Conservation (phyloP, 495 filamentous ascomycete species). For the Mycothermus thermophilus region DNA sequence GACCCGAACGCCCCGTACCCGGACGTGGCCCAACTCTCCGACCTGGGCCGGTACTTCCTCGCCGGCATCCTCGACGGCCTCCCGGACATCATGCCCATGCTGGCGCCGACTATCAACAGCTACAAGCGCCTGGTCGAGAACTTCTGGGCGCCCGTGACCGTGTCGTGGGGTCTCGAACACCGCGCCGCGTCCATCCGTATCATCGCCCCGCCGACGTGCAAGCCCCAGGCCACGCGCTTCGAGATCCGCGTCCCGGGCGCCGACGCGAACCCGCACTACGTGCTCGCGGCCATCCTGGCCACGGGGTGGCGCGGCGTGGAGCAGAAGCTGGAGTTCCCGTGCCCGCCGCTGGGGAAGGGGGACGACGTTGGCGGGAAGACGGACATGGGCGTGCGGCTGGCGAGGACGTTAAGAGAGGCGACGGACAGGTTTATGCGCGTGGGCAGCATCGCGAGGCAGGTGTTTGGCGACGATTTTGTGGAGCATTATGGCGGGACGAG, state of each 20-base stretch:
- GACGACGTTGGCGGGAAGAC: constrained; percentile 56
- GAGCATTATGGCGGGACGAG: constrained; percentile 89
- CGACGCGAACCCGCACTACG: constrained; percentile 77
- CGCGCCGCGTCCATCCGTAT: constrained; percentile 81
- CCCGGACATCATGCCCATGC: constrained; percentile 87
- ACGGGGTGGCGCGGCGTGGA: constrained; percentile 82
- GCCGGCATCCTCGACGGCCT: constrained; percentile 80
- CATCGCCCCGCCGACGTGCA: constrained; percentile 74
- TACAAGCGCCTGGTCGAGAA: constrained; percentile 98
- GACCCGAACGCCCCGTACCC: constrained; percentile 57
- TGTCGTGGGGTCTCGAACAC: constrained; percentile 93
- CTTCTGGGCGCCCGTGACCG: constrained; percentile 96
- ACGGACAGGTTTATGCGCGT: constrained; percentile 56
- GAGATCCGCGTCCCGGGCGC: constrained; percentile 87
- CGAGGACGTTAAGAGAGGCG: constrained; percentile 71
- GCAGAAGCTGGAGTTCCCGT: constrained; percentile 69
- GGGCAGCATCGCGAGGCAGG: constrained; percentile 75
- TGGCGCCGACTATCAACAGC: constrained; percentile 89
- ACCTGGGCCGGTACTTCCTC: constrained; percentile 83
- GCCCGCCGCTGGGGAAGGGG: constrained; percentile 72
- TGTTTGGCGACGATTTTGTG: constrained; percentile 89
- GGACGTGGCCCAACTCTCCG: constrained; percentile 68
- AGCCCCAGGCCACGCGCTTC: constrained; percentile 72
- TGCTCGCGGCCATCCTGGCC: constrained; percentile 73
- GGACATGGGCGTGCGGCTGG: constrained; percentile 58